phyloP scores from a whole-genome alignment of 345 rosid species.

The Rhodomyrtus tomentosa region DNA sequence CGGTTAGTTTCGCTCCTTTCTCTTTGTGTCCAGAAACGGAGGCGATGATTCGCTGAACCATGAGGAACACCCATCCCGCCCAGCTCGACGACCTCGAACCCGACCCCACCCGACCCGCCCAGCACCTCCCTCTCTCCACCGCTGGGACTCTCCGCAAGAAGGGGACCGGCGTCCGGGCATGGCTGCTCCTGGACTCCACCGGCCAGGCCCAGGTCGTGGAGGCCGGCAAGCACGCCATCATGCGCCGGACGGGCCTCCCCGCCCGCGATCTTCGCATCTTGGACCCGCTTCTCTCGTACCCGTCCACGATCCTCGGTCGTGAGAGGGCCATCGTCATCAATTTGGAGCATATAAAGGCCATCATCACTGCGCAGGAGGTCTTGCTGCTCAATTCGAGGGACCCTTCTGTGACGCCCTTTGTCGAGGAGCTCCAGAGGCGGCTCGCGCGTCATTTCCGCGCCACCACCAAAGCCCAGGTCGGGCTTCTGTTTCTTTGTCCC shows the following conservation, averaged over 20 bases:
- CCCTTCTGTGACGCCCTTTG: slow-evolving; percentile 70
- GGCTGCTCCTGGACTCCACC: slow-evolving; percentile 53
- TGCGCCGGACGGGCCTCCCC: slow-evolving; percentile 91
- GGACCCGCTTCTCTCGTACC: slow-evolving; percentile 87
- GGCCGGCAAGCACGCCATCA: slow-evolving; percentile 76
- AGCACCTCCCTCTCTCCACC: slow-evolving; percentile 10
- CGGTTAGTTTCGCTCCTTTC: too few relatives aligned
- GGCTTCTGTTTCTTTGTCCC: not conserved
- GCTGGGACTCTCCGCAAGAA: slow-evolving; percentile 41
- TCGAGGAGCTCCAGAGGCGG: slow-evolving; percentile 61
- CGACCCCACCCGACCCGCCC: slow-evolving; percentile 8
- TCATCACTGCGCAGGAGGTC: slow-evolving; percentile 84
- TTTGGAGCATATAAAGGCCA: slow-evolving; percentile 89
- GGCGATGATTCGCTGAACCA: not conserved
- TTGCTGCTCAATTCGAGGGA: slow-evolving; percentile 69
- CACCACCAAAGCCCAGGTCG: slow-evolving; percentile 54
- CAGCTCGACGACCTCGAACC: slow-evolving; percentile 21
- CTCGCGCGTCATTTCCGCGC: slow-evolving; percentile 50
- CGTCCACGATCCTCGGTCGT: slow-evolving; percentile 77
- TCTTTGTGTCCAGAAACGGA: not conserved
- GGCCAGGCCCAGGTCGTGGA: slow-evolving; percentile 46
- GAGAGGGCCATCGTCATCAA: slow-evolving; percentile 86
- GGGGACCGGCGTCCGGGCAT: slow-evolving; percentile 50
- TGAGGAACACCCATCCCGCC: slow-evolving; percentile 19
- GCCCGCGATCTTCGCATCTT: slow-evolving; percentile 85